Evolutionary conservation across 768 basidiomycete species (phyloP).

Genomic region (Rhizopogon vesiculosus): DNA sequence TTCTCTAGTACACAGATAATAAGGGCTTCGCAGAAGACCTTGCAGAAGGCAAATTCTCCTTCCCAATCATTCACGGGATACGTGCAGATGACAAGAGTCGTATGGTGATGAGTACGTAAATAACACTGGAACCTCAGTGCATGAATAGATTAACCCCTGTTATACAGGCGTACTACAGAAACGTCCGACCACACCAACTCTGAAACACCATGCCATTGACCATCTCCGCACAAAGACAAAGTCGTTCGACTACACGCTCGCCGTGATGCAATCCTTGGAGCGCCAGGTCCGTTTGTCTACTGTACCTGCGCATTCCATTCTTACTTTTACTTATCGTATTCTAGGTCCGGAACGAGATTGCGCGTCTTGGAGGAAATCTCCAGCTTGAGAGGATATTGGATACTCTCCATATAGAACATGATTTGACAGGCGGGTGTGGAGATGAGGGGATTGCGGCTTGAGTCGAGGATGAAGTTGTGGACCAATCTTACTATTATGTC

Average conservation of each 20-base stretch:
- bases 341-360: constrained; percentile 59
- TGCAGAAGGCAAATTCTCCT: constrained; percentile 79
- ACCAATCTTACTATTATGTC: background rate
- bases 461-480: background rate
- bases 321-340: background rate
- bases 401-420: constrained; percentile 38
- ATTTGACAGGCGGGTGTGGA: background rate
- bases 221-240: constrained; percentile 73
- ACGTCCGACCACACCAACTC: constrained; percentile 76
- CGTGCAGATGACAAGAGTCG: constrained; percentile 74
- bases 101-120: constrained; percentile 72
- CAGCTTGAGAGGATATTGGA: constrained; percentile 56
- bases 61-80: constrained; percentile 75
- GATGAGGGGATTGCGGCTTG: background rate
- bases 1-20: constrained; percentile 53
- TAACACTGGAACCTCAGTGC: background rate
- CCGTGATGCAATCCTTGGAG: constrained; percentile 64
- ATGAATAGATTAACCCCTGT: background rate
- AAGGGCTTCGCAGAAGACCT: constrained; percentile 72
- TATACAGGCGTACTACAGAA: constrained; percentile 84
- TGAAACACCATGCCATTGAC: constrained; percentile 77
- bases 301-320: background rate
- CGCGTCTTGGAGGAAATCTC: constrained; percentile 70
- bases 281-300: constrained; percentile 34
- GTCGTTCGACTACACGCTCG: constrained; percentile 82